These are phyloP conservation scores for Cladosporium sp. DNA, from an alignment of 2,329 filamentous ascomycete species.

Conservation along the genomic window DNA sequence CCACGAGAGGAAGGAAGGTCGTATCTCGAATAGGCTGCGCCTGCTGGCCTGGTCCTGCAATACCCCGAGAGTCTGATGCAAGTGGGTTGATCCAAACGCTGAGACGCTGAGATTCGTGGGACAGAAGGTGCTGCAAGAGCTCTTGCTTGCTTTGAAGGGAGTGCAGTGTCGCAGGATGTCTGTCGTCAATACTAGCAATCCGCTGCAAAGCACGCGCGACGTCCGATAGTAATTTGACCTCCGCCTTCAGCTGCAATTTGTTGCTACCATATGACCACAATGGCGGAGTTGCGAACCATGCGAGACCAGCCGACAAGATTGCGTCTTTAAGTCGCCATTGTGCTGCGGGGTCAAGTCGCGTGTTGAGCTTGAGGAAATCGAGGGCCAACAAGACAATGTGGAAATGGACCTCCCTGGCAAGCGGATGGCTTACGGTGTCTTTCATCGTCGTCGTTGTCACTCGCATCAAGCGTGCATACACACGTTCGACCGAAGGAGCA, in stretches of 20 bases:
- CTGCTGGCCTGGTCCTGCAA: constrained; percentile 27
- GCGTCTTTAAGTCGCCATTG: constrained; percentile 86
- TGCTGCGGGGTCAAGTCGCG: constrained; percentile 57
- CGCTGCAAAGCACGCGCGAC: constrained; percentile 64
- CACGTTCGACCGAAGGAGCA: constrained; percentile 72
- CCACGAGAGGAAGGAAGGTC: constrained; percentile 53
- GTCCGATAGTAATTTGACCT: constrained; percentile 76
- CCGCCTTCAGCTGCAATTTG: constrained; percentile 85
- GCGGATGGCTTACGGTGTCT: constrained; percentile 69
- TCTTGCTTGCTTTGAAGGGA: constrained; percentile 75
- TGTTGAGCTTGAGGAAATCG: constrained; percentile 69
- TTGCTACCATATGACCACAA: constrained; percentile 96
- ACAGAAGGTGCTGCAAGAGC: constrained; percentile 72
- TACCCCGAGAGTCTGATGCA: constrained; percentile 50
- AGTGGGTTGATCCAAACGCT: constrained; percentile 87
- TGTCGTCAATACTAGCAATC: constrained; percentile 56
- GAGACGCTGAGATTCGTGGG: constrained; percentile 78
- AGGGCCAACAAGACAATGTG: constrained; percentile 80
- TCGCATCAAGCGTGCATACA: constrained; percentile 77
- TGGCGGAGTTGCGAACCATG: constrained; percentile 81
- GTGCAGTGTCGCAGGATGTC: constrained; percentile 50
- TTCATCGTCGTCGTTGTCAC: constrained; percentile 72
- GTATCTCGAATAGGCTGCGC: constrained; percentile 38
- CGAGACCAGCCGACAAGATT: constrained; percentile 77
- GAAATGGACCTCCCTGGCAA: constrained; percentile 88